Evolutionary conservation across 2,329 filamentous ascomycete species (phyloP), one percentile per base, ranked within the genome.

Genomic region (Calonectria fujianensis): DNA sequence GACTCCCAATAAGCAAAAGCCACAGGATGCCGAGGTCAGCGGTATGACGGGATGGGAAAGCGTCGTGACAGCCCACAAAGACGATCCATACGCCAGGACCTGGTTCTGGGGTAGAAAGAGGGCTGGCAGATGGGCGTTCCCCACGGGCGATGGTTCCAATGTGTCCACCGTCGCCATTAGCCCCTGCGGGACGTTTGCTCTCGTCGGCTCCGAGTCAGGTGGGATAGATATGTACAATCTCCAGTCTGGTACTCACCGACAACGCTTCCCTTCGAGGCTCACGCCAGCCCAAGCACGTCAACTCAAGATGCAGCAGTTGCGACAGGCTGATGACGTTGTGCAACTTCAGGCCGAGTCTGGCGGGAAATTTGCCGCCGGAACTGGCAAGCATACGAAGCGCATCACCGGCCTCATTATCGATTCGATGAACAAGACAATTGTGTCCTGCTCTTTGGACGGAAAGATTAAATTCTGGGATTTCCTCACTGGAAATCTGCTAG

Each of bases 401-500:
- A 92, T 99, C 7, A 98, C 96, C 1, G 97, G 97, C 1, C 88
- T 99, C 51, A 90, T 95, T 31, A 92, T 98, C 20, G 96, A 99
- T 85, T 93, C 92, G n/a, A 89, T 98, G 84, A 98, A 98, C 85
- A 94, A 93, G 77, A 92, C 90, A 24, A 89, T 98, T 65, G 92
- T 98, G 54, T 98, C 96, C 75, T 98, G 96, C 83, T 94, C 95
- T 2, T 86, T 96, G 18, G 97, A 99, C 84, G 97, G 97, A 39
- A 98, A 94, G 84, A 90, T 98, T 80, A 98, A 98, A 87, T 98
- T 99, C 83, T 99, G 97, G 97, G 95, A 98, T 78, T 98, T 99
- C 77, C 85, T 92, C n/a, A 95, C 94, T 0, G 97, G 96, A 10
- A 90, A 92, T 57, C 89, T 98, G 3, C 83, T 94, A 14, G 91